Evolutionary conservation across 1,284 basidiomycete species (phyloP).

Genomic region (Trametes hirsuta): DNA sequence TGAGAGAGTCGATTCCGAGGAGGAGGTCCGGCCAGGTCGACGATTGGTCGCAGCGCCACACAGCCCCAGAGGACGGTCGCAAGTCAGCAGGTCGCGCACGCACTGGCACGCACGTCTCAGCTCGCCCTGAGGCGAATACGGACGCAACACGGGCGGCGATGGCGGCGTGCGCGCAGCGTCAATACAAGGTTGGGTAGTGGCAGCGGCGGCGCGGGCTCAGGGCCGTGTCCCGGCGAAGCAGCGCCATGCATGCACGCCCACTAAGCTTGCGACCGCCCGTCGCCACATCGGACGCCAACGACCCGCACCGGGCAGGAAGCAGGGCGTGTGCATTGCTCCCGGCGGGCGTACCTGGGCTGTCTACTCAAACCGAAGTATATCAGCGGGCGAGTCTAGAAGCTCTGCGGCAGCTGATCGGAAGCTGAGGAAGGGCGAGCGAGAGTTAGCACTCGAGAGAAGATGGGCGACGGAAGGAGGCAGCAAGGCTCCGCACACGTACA

Average conservation of each 20-base stretch:
- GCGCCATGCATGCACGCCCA: too few relatives aligned
- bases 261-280: too few relatives aligned
- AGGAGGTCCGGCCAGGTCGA: not conserved
- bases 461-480: not conserved
- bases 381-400: conserved; percentile 12
- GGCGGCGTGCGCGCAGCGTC: too few relatives aligned
- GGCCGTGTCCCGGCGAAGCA: too few relatives aligned
- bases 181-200: too few relatives aligned
- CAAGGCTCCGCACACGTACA: conserved; percentile 13
- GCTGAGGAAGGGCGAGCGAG: not conserved
- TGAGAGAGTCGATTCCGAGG: not conserved
- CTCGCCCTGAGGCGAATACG: not conserved
- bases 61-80: not conserved
- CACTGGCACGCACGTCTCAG: not conserved
- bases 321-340: not conserved
- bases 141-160: too few relatives aligned
- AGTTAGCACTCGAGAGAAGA: not conserved
- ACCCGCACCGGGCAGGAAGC: too few relatives aligned
- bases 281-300: not conserved
- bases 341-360: conserved; percentile 6
- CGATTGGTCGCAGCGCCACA: not conserved
- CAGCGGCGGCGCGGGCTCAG: too few relatives aligned
- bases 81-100: conserved; percentile 9
- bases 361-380: conserved; percentile 14
- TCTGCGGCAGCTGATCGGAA: conserved; percentile 16